These are phyloP conservation scores for Teratosphaeria zuluensis DNA, from an alignment of 2,329 filamentous ascomycete genomes.

Conservation along the genomic window DNA sequence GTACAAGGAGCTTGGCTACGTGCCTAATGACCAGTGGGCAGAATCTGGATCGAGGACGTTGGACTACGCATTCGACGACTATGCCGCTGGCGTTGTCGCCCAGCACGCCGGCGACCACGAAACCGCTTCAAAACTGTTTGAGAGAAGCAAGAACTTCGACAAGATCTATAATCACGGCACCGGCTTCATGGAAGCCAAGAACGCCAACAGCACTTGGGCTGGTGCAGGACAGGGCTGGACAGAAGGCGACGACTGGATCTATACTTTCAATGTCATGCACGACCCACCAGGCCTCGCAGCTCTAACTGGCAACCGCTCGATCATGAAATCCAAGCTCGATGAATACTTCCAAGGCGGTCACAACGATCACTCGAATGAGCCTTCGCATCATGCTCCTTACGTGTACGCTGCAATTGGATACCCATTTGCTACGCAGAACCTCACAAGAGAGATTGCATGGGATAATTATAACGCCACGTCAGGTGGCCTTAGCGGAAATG, in stretches of 20 bases:
- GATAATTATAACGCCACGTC: constrained; percentile 39
- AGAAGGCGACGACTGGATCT: constrained; percentile 43
- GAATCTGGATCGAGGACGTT: constrained; percentile 39
- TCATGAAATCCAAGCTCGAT: constrained; percentile 36
- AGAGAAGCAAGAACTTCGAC: constrained; percentile 33
- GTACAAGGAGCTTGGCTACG: constrained; percentile 37
- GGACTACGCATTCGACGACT: constrained; percentile 41
- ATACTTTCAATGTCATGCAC: constrained; percentile 42
- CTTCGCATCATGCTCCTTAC: constrained; percentile 40
- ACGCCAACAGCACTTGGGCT: constrained; percentile 39
- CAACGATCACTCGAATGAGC: constrained; percentile 41
- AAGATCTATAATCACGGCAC: constrained; percentile 36
- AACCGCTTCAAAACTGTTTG: constrained; percentile 24
- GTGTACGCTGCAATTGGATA: constrained; percentile 37
- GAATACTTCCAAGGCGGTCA: constrained; percentile 37
- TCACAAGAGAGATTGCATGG: constrained; percentile 30
- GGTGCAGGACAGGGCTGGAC: constrained; percentile 39
- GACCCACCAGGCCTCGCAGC: constrained; percentile 33
- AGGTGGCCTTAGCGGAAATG: constrained; percentile 38
- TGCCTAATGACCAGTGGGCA: constrained; percentile 40
- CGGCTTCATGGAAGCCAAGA: constrained; percentile 40
- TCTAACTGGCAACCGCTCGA: constrained; percentile 30
- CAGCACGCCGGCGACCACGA: constrained; percentile 27
- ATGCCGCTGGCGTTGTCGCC: constrained; percentile 35
- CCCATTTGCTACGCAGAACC: constrained; percentile 30